A percentile compares a stretch with the other conserved stretches of the same genome.
These are phyloP conservation scores for Penium margaritaceum DNA, from an alignment of 139 green algal genomes.

Conservation along the genomic window DNA sequence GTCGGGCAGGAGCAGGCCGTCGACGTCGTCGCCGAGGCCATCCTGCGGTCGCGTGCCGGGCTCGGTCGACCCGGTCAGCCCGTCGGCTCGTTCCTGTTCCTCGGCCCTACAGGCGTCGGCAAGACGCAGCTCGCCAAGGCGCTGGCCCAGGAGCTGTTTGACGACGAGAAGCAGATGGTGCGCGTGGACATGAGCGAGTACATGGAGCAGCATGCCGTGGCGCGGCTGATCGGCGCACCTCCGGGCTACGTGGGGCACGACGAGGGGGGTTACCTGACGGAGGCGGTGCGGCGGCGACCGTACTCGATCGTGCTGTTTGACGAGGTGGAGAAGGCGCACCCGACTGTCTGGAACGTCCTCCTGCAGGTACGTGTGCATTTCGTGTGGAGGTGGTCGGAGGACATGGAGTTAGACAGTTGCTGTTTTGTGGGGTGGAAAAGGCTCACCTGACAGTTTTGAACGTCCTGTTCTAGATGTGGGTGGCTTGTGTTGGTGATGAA, in stretches of 20 bases:
- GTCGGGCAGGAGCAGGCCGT: slow-evolving; percentile 76
- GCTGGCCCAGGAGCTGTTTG: slow-evolving; percentile 75
- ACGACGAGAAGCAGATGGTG: slow-evolving; percentile 65
- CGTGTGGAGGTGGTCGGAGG: slow-evolving; percentile 21
- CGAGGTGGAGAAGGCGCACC: slow-evolving; percentile 72
- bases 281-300: slow-evolving; percentile 59
- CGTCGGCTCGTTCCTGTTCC: slow-evolving; percentile 75
- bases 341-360: slow-evolving; percentile 77
- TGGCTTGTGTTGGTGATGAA: too few relatives aligned
- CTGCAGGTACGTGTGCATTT: slow-evolving; percentile 65
- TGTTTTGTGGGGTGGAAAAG: slow-evolving; percentile 35
- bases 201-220: slow-evolving; percentile 69
- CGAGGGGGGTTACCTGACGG: slow-evolving; percentile 73
- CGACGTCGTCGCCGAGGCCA: slow-evolving; percentile 72
- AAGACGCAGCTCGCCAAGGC: slow-evolving; percentile 83
- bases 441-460: too few relatives aligned
- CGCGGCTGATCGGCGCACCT: slow-evolving; percentile 68
- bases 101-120: slow-evolving; percentile 72
- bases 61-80: slow-evolving; percentile 53
- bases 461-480: too few relatives aligned
- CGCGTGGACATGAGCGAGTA: slow-evolving; percentile 67
- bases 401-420: too few relatives aligned
- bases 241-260: slow-evolving; percentile 64
- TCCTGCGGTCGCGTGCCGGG: slow-evolving; percentile 77
- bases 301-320: slow-evolving; percentile 71